Evolutionary conservation across 192 early-diverging fungal genomes (phyloP).

Genomic region (Chytriomyces hyalinus): DNA sequence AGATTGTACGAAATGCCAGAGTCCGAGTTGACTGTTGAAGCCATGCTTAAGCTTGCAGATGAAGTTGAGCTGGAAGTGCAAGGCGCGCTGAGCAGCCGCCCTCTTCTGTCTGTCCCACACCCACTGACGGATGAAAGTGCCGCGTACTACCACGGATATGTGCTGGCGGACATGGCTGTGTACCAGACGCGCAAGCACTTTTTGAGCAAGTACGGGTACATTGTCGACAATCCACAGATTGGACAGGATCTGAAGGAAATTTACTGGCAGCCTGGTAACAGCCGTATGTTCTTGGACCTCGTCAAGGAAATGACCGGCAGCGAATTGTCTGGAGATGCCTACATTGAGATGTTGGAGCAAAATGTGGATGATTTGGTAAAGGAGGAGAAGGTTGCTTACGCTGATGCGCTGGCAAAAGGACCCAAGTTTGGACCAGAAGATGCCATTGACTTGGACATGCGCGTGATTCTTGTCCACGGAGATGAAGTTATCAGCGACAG

Average conservation of each 20-base stretch:
- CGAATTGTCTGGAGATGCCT: constrained; percentile 40
- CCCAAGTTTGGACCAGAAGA: constrained; percentile 39
- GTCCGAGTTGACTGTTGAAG: constrained; percentile 40
- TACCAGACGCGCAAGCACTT: constrained; percentile 47
- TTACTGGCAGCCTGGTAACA: constrained; percentile 46
- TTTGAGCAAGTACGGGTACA: constrained; percentile 40
- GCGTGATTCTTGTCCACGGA: constrained; percentile 43
- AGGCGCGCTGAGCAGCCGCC: constrained; percentile 38
- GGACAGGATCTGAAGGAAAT: constrained; percentile 38
- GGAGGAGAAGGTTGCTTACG: constrained; percentile 37
- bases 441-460: constrained; percentile 44
- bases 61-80: constrained; percentile 44
- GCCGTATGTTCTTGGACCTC: constrained; percentile 40
- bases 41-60: constrained; percentile 42
- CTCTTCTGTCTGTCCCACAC: constrained; percentile 42
- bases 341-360: constrained; percentile 37
- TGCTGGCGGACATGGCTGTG: constrained; percentile 46
- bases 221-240: constrained; percentile 45
- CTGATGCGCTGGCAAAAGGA: constrained; percentile 35
- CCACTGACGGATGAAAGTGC: constrained; percentile 43
- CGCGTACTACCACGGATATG: constrained; percentile 49
- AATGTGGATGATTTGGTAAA: constrained; percentile 32
- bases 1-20: constrained; percentile 45
- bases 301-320: constrained; percentile 43
- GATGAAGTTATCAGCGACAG: constrained; percentile 42